Evolutionary conservation across 345 rosid genomes (phyloP).

Genomic region (Garcia nutans): DNA sequence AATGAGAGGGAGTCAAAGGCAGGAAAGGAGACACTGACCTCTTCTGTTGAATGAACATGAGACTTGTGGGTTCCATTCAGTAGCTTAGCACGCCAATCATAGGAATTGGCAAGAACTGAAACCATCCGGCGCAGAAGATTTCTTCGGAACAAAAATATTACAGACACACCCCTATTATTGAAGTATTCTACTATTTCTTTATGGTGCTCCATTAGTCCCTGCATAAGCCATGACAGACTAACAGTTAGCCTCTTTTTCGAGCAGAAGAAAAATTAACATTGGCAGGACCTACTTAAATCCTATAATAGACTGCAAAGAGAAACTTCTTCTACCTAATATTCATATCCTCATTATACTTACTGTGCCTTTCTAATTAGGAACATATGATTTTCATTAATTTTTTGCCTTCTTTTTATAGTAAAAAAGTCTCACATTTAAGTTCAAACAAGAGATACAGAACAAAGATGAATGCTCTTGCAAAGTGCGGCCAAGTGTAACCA

Average conservation of each 20-base stretch:
- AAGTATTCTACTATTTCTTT: conserved; percentile 67
- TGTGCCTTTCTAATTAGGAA: background rate
- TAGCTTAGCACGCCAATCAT: conserved; percentile 78
- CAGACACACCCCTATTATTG: conserved; percentile 74
- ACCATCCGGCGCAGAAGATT: conserved; percentile 83
- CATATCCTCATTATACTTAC: background rate
- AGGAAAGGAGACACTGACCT: conserved; percentile 43
- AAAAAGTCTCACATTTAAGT: background rate
- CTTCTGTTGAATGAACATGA: conserved; percentile 90
- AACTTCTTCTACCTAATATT: background rate
- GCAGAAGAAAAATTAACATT: background rate
- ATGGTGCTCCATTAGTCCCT: conserved; percentile 83
- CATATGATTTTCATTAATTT: background rate
- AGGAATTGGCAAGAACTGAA: conserved; percentile 78
- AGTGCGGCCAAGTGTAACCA: too few relatives aligned
- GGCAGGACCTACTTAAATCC: background rate
- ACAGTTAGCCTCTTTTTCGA: background rate
- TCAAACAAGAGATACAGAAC: too few relatives aligned
- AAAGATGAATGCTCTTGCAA: too few relatives aligned
- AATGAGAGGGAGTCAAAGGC: background rate
- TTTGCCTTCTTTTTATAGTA: background rate
- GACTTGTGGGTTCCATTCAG: conserved; percentile 96
- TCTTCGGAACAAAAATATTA: conserved; percentile 70
- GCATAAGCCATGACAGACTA: conserved; percentile 16
- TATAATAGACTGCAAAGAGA: background rate